Evolutionary conservation across 306 rosid species (phyloP), one percentile per base, ranked within the genome.

Genomic region (Coriaria nepalensis): DNA sequence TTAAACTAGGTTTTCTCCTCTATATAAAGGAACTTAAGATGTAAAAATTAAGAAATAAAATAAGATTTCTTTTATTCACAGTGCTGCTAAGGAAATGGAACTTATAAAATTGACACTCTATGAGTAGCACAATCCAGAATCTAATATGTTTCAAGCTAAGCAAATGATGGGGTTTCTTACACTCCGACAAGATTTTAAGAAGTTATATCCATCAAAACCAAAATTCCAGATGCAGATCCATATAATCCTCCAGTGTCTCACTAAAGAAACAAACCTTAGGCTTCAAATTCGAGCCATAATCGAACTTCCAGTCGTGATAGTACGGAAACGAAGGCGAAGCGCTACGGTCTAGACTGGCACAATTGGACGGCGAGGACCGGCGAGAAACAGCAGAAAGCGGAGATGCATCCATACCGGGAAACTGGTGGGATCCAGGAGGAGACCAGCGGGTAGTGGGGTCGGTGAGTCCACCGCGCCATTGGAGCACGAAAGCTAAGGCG

Each of bases 381-480:
- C 40, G 83, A 29, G 78, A 62, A 47, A 78, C 33, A 44, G 78
- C 71, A 49, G 94, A 75, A 56, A 85, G 79, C 3, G 85, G 78
- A 10, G 95, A 85, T 40, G 94, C 13, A 6, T 85, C 98, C 95
- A 79, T 85, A 42, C 98, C 94, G 11, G 98, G 98, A 61, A 90
- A 85, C 46, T 67, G 72, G 47, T 67, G 75, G 42, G 98, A 73
- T 4, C 95, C 92, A 4, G 81, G 82, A 6, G 98, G 92, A 33
- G 84, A 62, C 68, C 83, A 73, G 6, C 78, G 87, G 32, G 82
- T 73, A 45, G 69, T 49, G 9, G 98, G 98, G 68, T 90, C 95
- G 55, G 77, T 65, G 60, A 85, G 44, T 15, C 95, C 94, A 13
- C 98, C 98, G 0, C 98, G 98, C 98, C 98, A 90, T 79, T 90